Evolutionary conservation across 2,329 filamentous ascomycete genomes (phyloP), one percentile per base, ranked within the genome.

Genomic region (Clarireedia monteithiana): DNA sequence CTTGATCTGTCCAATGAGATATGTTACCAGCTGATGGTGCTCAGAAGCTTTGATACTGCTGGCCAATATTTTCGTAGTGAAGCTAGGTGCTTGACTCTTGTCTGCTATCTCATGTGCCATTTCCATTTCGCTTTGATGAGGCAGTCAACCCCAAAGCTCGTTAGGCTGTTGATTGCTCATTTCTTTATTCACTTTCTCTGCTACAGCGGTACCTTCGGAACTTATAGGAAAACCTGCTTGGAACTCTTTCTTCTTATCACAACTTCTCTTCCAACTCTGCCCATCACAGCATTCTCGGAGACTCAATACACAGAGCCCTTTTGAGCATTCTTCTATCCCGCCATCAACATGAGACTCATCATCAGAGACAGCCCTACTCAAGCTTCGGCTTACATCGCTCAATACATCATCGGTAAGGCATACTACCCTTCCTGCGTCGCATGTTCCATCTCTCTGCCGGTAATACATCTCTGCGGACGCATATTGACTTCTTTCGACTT

Each of bases 361-460:
- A 88, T 94, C 69, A 81, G 88, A 69, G 84, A 91, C 70, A 79
- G 89, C 66, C 78, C 85, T 64, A 71, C 77, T 54, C 75, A 79
- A 60, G 86, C 86, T 56, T 89, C 88, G 67, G 77, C 78, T 64
- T 91, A 91, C 71, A 86, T 91, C 63, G 87, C 88, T 59, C 84
- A 89, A 70, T 91, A 92, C 72, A 86, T 94, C 65, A 83, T 91
- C 72, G 78, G 82, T 85, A 73, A 64, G 76, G 62, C 27, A 30
- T 30, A 30, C 27, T 30, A 30, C 27, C 27, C 27, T 9, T 30
- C 20, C 20, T 20, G 2, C 3, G 20, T 20, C 2, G 20, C 20
- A 20, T 20, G 44, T 23, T 3, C 20, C 20, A 26, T 36, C 24
- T 7, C 26, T 46, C 34, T 44, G 34, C n/a, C 10, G 20, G n/a